Evolutionary conservation across 1,284 basidiomycete species (phyloP).

Genomic region (Papiliotrema laurentii): DNA sequence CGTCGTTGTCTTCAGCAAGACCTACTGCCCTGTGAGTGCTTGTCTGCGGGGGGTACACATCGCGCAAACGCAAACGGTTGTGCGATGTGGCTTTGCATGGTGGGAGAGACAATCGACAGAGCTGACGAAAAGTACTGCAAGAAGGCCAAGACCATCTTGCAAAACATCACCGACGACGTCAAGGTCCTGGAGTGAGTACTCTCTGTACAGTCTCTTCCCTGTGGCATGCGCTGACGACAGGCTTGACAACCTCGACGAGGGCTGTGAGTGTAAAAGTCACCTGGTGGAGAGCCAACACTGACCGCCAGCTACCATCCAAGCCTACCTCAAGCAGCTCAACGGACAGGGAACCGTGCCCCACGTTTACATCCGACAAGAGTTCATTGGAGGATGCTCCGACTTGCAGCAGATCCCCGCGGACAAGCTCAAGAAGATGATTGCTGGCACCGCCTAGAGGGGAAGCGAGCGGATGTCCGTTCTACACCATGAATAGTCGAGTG

Average conservation of each 20-base stretch:
- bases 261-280: constrained; percentile 24
- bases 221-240: constrained; percentile 18
- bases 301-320: constrained; percentile 42
- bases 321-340: constrained; percentile 40
- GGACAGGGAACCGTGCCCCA: constrained; percentile 47
- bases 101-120: too few relatives aligned
- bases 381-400: constrained; percentile 47
- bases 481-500: too few relatives aligned
- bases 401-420: constrained; percentile 37
- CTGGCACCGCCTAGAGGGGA: constrained; percentile 6
- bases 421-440: constrained; percentile 38
- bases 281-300: background rate
- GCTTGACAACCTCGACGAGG: constrained; percentile 44
- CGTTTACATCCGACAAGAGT: constrained; percentile 45
- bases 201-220: background rate
- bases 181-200: constrained; percentile 35
- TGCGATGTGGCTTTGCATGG: too few relatives aligned
- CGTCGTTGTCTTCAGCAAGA: constrained; percentile 46
- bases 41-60: too few relatives aligned
- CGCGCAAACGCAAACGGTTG: too few relatives aligned
- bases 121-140: constrained; percentile 37
- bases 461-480: too few relatives aligned
- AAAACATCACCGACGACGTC: constrained; percentile 27
- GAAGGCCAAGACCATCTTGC: constrained; percentile 37
- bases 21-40: constrained; percentile 46